Evolutionary conservation across 345 rosid species (phyloP).

Genomic region (Bruguiera sexangula): DNA sequence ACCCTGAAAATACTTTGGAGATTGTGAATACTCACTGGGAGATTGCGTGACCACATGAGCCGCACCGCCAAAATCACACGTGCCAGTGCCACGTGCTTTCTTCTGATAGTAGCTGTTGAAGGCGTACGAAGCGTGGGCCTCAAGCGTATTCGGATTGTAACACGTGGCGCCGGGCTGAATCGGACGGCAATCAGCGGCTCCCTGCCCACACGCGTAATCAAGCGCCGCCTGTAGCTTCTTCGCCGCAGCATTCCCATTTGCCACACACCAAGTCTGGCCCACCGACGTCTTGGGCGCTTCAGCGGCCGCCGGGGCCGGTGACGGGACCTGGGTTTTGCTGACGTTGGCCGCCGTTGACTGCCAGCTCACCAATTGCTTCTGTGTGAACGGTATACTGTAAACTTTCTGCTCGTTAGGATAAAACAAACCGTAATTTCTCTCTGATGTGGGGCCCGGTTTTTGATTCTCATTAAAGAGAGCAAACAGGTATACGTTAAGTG

Average conservation of each 20-base stretch:
- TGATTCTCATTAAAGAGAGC: slow-evolving; percentile 30
- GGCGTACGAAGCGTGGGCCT: slow-evolving; percentile 94
- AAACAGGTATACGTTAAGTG: slow-evolving; percentile 26
- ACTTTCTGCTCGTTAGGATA: slow-evolving; percentile 27
- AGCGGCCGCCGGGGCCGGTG: neutral
- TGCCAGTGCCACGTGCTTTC: slow-evolving; percentile 60
- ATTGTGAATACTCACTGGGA: slow-evolving; percentile 52
- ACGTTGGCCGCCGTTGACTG: slow-evolving; percentile 25
- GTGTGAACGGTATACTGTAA: slow-evolving; percentile 17
- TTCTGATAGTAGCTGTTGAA: slow-evolving; percentile 90
- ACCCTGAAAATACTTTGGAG: no score
- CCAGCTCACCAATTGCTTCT: slow-evolving; percentile 5
- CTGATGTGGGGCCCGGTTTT: slow-evolving; percentile 30
- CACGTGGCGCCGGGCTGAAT: slow-evolving; percentile 74
- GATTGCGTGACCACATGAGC: slow-evolving; percentile 74
- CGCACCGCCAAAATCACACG: slow-evolving; percentile 86
- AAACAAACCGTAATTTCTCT: slow-evolving; percentile 27
- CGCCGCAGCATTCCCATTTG: slow-evolving; percentile 52
- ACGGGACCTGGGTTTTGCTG: slow-evolving; percentile 39
- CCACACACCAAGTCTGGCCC: slow-evolving; percentile 72
- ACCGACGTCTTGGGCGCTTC: slow-evolving; percentile 4
- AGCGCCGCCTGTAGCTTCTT: slow-evolving; percentile 65
- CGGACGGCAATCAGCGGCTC: slow-evolving; percentile 77
- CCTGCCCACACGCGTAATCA: slow-evolving; percentile 88
- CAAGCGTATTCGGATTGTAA: slow-evolving; percentile 65